Conservation (phyloP, 2,329 filamentous ascomycete genomes). For the Gnomoniopsis sp. region DNA sequence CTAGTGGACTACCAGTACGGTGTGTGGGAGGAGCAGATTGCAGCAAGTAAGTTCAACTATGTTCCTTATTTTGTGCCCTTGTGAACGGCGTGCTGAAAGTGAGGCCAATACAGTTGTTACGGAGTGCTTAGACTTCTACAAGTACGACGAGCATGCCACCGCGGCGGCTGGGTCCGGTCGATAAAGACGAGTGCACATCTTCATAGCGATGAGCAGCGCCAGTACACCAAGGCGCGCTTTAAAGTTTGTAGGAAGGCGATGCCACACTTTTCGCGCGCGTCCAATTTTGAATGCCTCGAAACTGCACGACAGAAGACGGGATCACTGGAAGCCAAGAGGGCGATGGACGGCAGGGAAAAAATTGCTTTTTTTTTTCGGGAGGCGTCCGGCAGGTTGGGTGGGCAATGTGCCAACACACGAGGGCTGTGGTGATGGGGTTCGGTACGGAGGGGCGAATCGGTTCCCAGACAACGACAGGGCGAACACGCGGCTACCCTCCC, state of each 20-base stretch:
- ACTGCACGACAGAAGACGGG: conserved; percentile 4
- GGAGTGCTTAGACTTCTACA: conserved; percentile 27
- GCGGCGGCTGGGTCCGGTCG: not conserved
- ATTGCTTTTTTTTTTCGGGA: conserved; percentile 5
- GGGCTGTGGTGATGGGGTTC: conserved; percentile 7
- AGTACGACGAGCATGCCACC: conserved; percentile 2
- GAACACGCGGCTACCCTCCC: not conserved
- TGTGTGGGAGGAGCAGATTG: conserved; percentile 91
- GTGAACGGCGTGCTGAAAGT: conserved; percentile 5
- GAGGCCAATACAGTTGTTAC: conserved; percentile 27
- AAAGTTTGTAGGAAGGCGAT: not conserved
- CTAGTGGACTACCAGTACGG: conserved; percentile 97
- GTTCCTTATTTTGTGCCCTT: not conserved
- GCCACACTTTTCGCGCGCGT: conserved; percentile 1
- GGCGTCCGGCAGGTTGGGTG: conserved; percentile 14
- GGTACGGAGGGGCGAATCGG: conserved; percentile 10
- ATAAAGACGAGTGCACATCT: conserved; percentile 3
- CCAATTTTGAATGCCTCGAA: not conserved
- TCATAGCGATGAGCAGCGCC: conserved; percentile 5
- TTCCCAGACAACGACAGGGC: conserved; percentile 12
- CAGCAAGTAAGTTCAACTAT: conserved; percentile 61
- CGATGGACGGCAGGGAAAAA: conserved; percentile 3
- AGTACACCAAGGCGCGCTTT: conserved; percentile 13
- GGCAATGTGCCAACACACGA: conserved; percentile 1
- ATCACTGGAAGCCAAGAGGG: conserved; percentile 4